Evolutionary conservation across 768 basidiomycete genomes (phyloP), one percentile per base, ranked within the genome.

Genomic region (Boletus pseudo-olivaceus): DNA sequence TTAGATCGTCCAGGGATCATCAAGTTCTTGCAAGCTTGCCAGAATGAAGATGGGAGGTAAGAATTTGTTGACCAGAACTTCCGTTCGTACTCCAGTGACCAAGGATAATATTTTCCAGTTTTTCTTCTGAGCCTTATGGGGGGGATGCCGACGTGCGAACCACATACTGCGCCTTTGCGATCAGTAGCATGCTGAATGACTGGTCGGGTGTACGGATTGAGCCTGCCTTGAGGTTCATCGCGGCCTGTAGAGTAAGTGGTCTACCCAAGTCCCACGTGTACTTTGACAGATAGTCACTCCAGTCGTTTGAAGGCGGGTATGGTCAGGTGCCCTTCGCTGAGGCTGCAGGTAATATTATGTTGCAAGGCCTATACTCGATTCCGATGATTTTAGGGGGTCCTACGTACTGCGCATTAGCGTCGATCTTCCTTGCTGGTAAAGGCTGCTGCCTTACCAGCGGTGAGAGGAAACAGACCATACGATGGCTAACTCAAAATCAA

Each of bases 231-330:
- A 66, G 62, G 4, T 97, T 87, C 62, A 80, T 97, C 34, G 70
- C 75, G 17, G 70, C 76, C 4, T 97, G 95, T 68, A 77, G 87
- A 68, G 93, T 95, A 65, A 61, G 79, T 66, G 12, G 8, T 34
- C 29, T 11, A 5, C 27, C 23, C 35, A 27, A 38, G 23, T 55
- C 34, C 1, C n/a, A n/a, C 23, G 5, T 9, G 1, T 26, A 27
- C 19, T 26, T 33, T 61, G 30, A 64, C 43, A 23, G 20, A 51
- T 29, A 15, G 15, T n/a, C 34, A 33, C 47, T 15, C 32, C 59
- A 98, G 95, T 85, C 86, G 3, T 91, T 93, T 64, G 94, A 97
- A 77, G 94, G 94, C 14, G 95, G 92, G 1, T 99, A 90, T 61
- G 93, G 91, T 0, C 90, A 94, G 65, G 76, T 81, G 2, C 87